A percentile compares a stretch with the other conserved stretches of the same genome.
These are phyloP conservation scores for Balansia obtecta DNA, from an alignment of 2,329 filamentous ascomycete species.

Conservation along the genomic window DNA sequence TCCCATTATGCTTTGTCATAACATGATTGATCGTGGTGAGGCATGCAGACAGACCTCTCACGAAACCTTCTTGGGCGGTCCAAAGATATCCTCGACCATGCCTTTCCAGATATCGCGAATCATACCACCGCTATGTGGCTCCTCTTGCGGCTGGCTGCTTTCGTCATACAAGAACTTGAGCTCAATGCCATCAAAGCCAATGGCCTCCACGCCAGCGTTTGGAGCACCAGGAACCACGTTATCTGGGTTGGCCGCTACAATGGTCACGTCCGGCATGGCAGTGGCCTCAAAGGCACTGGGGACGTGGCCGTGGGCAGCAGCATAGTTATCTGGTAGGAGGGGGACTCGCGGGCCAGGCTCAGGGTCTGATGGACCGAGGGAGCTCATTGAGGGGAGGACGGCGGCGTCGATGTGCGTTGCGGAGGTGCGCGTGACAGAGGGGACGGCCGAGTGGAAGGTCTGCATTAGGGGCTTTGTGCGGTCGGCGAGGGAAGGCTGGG, in stretches of 20 bases:
- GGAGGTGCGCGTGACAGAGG: constrained; percentile 29
- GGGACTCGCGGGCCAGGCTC: constrained; percentile 40
- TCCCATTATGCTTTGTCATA: no score
- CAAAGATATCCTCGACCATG: constrained; percentile 36
- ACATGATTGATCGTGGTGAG: no score
- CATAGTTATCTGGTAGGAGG: constrained; percentile 47
- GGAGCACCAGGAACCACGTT: constrained; percentile 36
- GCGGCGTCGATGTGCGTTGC: constrained; percentile 36
- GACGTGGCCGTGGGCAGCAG: constrained; percentile 28
- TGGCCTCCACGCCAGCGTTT: constrained; percentile 45
- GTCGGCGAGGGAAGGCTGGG: constrained; percentile 29
- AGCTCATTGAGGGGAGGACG: constrained; percentile 35
- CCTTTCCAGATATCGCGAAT: constrained; percentile 44
- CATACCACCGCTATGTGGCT: constrained; percentile 29
- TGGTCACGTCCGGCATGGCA: constrained; percentile 34
- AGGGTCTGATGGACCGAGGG: constrained; percentile 17
- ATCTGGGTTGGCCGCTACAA: constrained; percentile 45
- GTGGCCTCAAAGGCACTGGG: constrained; percentile 31
- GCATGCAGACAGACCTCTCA: constrained; percentile 3
- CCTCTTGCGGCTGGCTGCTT: constrained; percentile 13
- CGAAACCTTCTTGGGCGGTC: constrained; percentile 10
- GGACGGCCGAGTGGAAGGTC: constrained; percentile 41
- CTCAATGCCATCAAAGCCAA: constrained; percentile 42
- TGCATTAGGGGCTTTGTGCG: constrained; percentile 48
- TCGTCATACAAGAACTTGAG: constrained; percentile 37